These are phyloP conservation scores for Alternaria ethzedia DNA, from an alignment of 2,329 filamentous ascomycete species.

Conservation along the genomic window DNA sequence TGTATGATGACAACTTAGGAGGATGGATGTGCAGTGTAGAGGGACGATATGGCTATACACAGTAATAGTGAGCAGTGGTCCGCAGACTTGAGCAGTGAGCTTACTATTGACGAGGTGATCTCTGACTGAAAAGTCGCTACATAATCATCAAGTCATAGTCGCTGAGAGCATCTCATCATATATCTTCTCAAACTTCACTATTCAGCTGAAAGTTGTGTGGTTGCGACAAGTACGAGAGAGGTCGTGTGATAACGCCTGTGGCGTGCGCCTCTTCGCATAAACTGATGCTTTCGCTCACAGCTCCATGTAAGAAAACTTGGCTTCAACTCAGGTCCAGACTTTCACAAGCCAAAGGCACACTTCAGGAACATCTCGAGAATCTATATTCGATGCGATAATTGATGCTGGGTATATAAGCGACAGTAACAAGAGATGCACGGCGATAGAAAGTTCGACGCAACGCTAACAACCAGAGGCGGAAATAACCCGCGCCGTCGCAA, in stretches of 20 bases:
- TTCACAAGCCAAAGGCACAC: neutral
- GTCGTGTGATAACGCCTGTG: conserved; percentile 1
- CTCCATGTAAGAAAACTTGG: neutral
- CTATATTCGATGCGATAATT: neutral
- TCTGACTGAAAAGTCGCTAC: neutral
- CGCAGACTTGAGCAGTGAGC: neutral
- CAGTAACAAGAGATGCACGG: neutral
- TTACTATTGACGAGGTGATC: neutral
- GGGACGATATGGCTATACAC: neutral
- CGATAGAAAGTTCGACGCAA: neutral
- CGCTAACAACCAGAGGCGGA: neutral
- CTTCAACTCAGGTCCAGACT: neutral
- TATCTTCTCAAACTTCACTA: neutral
- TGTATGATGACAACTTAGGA: neutral
- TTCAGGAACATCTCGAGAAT: neutral
- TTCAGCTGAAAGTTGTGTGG: neutral
- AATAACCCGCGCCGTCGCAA: neutral
- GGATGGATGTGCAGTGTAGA: neutral
- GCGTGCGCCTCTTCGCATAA: neutral
- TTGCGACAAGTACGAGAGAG: neutral
- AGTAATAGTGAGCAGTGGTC: neutral
- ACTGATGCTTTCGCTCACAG: neutral
- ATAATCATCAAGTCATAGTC: neutral
- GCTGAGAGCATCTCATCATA: neutral
- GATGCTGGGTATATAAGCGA: conserved; percentile 1